Percentiles rank a stretch among this genome's conserved stretches.
These are phyloP conservation scores for Lizanozyma gosingica DNA, from an alignment of 1,139 yeast genomes.

Conservation along the genomic window DNA sequence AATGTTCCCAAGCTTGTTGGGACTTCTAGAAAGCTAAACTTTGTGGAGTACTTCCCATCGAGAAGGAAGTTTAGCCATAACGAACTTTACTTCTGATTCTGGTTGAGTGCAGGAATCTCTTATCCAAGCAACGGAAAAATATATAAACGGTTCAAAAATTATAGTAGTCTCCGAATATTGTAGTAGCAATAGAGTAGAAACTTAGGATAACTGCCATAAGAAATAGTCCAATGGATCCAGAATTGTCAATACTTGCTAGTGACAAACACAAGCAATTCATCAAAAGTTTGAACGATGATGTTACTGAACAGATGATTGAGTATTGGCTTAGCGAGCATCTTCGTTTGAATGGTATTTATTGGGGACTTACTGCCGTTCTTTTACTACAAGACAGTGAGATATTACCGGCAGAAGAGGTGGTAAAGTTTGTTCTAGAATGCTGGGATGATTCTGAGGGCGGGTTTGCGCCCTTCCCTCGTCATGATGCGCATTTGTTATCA, in stretches of 20 bases:
- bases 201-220: no score
- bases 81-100: conserved; percentile 37
- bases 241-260: no score
- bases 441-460: conserved; percentile 61
- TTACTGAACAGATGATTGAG: conserved; percentile 22
- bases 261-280: conserved; percentile 49
- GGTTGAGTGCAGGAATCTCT: no score
- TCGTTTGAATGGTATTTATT: conserved; percentile 83
- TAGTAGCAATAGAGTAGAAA: no score
- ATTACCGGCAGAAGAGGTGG: conserved; percentile 51
- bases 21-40: conserved; percentile 43
- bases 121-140: no score
- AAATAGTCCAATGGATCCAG: no score
- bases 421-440: conserved; percentile 62
- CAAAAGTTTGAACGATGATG: conserved; percentile 33
- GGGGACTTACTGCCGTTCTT: conserved; percentile 83
- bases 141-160: no score
- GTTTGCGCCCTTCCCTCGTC: conserved; percentile 82
- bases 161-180: no score
- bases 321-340: conserved; percentile 91
- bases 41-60: conserved; percentile 63
- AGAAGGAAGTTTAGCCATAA: conserved; percentile 41
- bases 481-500: conserved; percentile 82
- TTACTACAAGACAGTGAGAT: conserved; percentile 49
- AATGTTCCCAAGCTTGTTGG: conserved; percentile 57